Evolutionary conservation across 1,139 yeast genomes (phyloP).

Genomic region (Suhomyces bokatorum): DNA sequence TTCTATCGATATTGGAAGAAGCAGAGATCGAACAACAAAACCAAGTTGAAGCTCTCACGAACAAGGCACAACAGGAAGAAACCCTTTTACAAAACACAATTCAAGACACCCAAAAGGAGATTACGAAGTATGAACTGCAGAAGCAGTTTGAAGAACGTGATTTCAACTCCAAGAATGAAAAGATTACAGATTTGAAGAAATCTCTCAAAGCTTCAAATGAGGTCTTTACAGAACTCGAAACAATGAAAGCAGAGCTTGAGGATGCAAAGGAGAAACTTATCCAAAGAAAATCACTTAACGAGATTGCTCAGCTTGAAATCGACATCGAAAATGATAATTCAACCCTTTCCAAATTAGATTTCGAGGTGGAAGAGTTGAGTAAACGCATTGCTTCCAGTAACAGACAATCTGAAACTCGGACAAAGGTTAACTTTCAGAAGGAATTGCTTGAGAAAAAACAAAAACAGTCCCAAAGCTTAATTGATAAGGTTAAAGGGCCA

Average conservation of each 20-base stretch:
- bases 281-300: conserved; percentile 27
- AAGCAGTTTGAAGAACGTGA: conserved; percentile 37
- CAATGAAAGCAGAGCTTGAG: conserved; percentile 38
- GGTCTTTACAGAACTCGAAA: conserved; percentile 42
- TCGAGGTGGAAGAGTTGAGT: conserved; percentile 54
- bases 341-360: conserved; percentile 46
- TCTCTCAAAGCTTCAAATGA: conserved; percentile 37
- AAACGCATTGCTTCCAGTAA: conserved; percentile 52
- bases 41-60: conserved; percentile 12
- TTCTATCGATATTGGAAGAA: background rate
- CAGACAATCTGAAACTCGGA: conserved; percentile 54
- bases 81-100: conserved; percentile 8
- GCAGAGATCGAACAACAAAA: conserved; percentile 17
- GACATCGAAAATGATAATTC: conserved; percentile 39
- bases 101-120: conserved; percentile 13
- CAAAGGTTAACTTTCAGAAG: conserved; percentile 15
- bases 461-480: conserved; percentile 24
- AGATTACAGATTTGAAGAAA: conserved; percentile 32
- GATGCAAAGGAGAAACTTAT: conserved; percentile 33
- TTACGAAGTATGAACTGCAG: conserved; percentile 45
- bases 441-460: conserved; percentile 16
- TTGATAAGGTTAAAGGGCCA: conserved; percentile 17
- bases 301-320: conserved; percentile 29
- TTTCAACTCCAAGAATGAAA: conserved; percentile 29
- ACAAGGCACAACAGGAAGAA: conserved; percentile 11